phyloP scores from a whole-genome alignment of 768 basidiomycete genomes.

The Neoboletus magnificus region DNA sequence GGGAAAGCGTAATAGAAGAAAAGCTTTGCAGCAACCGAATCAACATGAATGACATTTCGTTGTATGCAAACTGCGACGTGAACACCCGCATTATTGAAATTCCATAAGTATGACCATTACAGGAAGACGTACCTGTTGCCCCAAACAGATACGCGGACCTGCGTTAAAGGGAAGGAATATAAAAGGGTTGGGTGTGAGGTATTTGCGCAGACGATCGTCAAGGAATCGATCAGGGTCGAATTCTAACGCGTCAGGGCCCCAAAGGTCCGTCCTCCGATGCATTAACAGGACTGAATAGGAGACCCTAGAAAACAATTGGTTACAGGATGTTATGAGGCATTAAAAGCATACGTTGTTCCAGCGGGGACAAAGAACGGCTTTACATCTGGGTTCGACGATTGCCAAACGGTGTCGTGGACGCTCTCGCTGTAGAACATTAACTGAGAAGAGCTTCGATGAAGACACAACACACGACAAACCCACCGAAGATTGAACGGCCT shows the following conservation, averaged over 20 bases:
- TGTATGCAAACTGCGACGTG: constrained; percentile 32
- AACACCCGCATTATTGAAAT: background rate
- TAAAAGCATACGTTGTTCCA: constrained; percentile 16
- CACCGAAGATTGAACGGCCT: constrained; percentile 37
- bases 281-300: constrained; percentile 29
- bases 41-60: constrained; percentile 34
- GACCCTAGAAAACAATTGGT: constrained; percentile 14
- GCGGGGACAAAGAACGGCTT: constrained; percentile 32
- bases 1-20: constrained; percentile 19
- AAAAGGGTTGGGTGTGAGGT: constrained; percentile 38
- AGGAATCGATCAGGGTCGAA: constrained; percentile 44
- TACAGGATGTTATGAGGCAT: background rate
- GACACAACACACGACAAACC: background rate
- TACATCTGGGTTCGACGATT: constrained; percentile 15
- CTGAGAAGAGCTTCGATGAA: background rate
- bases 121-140: constrained; percentile 32
- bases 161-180: constrained; percentile 44
- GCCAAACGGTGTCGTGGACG: constrained; percentile 24
- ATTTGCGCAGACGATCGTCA: constrained; percentile 33
- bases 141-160: constrained; percentile 38
- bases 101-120: background rate
- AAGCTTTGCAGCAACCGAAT: constrained; percentile 30
- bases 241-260: constrained; percentile 36
- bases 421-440: constrained; percentile 13
- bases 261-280: constrained; percentile 37